Evolutionary conservation across 2,329 filamentous ascomycete genomes (phyloP).

Genomic region (Myrmaecium sp.): DNA sequence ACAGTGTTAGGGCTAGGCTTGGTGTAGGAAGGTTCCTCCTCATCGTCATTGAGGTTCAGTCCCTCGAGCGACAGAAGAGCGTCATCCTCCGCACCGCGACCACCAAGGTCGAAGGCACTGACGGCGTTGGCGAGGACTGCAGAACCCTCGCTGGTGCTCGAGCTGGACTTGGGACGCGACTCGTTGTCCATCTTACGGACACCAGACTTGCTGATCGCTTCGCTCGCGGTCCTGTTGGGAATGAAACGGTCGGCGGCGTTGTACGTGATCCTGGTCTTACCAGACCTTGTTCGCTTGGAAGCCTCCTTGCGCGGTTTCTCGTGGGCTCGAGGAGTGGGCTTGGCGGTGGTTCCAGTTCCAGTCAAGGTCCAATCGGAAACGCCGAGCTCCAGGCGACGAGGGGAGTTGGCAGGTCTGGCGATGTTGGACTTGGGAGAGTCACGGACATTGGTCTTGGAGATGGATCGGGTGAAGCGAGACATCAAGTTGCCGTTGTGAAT

Average conservation of each 20-base stretch:
- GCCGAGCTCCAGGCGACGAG: slow-evolving; percentile 75
- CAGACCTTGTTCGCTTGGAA: slow-evolving; percentile 15
- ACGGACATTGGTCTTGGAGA: slow-evolving; percentile 50
- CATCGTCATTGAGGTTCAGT: slow-evolving; percentile 48
- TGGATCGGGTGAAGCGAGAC: slow-evolving; percentile 57
- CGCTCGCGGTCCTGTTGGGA: slow-evolving; percentile 79
- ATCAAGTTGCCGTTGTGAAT: slow-evolving; percentile 59
- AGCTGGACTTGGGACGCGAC: slow-evolving; percentile 56
- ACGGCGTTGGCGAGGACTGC: slow-evolving; percentile 60
- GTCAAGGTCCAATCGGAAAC: slow-evolving; percentile 86
- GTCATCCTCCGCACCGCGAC: slow-evolving; percentile 48
- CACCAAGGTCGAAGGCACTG: slow-evolving; percentile 45
- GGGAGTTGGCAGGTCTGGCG: slow-evolving; percentile 54
- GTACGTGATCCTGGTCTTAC: slow-evolving; percentile 24
- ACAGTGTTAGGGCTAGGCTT: slow-evolving; percentile 74
- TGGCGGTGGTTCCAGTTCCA: slow-evolving; percentile 51
- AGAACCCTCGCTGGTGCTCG: slow-evolving; percentile 51
- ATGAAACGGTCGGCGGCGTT: slow-evolving; percentile 89
- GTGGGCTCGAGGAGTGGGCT: slow-evolving; percentile 24
- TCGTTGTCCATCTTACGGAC: slow-evolving; percentile 37
- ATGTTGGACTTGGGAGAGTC: slow-evolving; percentile 97
- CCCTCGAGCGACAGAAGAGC: slow-evolving; percentile 3
- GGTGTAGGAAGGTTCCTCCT: slow-evolving; percentile 43
- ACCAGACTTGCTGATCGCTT: slow-evolving; percentile 66
- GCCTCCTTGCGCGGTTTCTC: slow-evolving; percentile 33